Conservation (phyloP, 371 early-diverging fungal genomes). For the Syncephalastrum racemosum region DNA sequence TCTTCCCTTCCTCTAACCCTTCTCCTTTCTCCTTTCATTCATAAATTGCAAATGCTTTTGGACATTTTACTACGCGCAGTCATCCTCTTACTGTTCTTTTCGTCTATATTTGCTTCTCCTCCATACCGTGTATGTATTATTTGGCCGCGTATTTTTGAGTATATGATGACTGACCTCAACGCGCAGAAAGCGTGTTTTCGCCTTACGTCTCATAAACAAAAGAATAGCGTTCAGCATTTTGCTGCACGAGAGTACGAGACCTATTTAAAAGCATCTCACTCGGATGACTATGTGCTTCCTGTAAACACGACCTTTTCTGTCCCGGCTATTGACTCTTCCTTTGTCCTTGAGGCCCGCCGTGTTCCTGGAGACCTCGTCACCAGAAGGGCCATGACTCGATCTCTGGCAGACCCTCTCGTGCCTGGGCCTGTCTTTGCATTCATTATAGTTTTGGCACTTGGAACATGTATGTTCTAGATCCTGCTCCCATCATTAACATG, state of each 20-base stretch:
- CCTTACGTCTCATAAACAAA: neutral
- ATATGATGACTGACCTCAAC: no score
- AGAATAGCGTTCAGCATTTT: slow-evolving; percentile 7
- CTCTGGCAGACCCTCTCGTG: slow-evolving; percentile 8
- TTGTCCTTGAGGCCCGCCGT: neutral
- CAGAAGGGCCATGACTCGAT: neutral
- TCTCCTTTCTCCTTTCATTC: neutral
- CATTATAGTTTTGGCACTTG: slow-evolving; percentile 18
- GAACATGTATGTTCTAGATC: slow-evolving; percentile 16
- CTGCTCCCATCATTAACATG: no score
- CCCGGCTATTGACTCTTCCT: slow-evolving; percentile 1
- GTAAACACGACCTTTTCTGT: neutral
- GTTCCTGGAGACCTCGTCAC: slow-evolving; percentile 1
- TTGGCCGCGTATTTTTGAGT: no score
- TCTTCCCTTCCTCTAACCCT: slow-evolving; percentile 4
- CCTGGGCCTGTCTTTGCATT: slow-evolving; percentile 21
- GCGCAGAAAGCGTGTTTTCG: no score
- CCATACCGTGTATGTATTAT: no score
- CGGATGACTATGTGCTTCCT: neutral
- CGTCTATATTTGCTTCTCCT: no score
- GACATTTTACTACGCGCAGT: no score
- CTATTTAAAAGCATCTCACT: slow-evolving; percentile 6
- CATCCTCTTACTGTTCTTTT: no score
- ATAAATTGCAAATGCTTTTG: neutral
- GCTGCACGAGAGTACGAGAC: slow-evolving; percentile 14